These are phyloP conservation scores for Yarrowia sp. DNA, from an alignment of 805 yeast genomes.

Conservation along the genomic window DNA sequence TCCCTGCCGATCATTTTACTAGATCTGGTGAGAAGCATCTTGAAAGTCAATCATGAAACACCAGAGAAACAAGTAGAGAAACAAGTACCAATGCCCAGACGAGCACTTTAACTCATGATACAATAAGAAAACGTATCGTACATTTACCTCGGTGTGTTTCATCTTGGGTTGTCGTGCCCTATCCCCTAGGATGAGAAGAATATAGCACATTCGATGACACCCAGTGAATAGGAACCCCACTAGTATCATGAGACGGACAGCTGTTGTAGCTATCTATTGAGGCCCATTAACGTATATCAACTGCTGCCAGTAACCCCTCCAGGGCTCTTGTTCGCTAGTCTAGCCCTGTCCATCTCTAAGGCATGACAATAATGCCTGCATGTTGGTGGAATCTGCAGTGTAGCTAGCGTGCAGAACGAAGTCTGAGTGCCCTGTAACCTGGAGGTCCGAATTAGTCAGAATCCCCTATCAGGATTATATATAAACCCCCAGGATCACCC, in stretches of 20 bases:
- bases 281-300: not conserved
- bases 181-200: not conserved
- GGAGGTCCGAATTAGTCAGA: no score
- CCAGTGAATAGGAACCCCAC: no score
- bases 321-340: not conserved
- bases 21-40: not conserved
- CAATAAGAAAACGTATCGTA: not conserved
- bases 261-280: no score
- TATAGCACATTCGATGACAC: no score
- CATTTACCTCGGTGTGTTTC: no score
- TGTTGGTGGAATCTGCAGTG: not conserved
- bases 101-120: not conserved
- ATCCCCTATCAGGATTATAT: no score
- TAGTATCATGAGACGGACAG: not conserved
- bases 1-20: slow-evolving; percentile 1
- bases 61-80: not conserved
- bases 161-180: not conserved
- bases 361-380: not conserved
- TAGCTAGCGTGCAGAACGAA: not conserved
- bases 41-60: not conserved
- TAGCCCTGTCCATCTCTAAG: not conserved
- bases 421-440: not conserved
- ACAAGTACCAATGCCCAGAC: no score
- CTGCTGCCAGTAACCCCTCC: not conserved
- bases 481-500: not conserved